Evolutionary conservation across 768 basidiomycete genomes (phyloP).

Genomic region (Cystobasidiopsis lactophilus): DNA sequence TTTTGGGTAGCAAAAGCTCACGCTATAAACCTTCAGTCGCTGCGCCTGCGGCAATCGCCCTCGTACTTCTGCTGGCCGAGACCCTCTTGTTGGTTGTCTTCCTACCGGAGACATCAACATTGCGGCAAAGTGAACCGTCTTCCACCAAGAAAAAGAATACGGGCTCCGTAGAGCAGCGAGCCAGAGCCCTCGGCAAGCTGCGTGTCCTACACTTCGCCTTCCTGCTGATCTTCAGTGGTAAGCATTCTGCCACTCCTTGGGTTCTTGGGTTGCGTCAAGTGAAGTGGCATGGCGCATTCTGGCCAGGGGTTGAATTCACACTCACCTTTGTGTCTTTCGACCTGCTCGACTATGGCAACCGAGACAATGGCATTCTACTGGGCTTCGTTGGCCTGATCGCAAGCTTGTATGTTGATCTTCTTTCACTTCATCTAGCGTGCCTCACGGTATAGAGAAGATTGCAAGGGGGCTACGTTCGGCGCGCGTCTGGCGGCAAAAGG

Average conservation of each 20-base stretch:
- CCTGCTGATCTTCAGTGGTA: constrained; percentile 59
- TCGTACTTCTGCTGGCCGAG: constrained; percentile 54
- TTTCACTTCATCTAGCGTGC: too few species aligned
- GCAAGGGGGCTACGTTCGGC: constrained; percentile 61
- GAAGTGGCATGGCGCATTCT: too few species aligned
- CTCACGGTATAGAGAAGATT: too few species aligned
- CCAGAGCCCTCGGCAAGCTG: constrained; percentile 38
- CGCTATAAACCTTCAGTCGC: too few species aligned
- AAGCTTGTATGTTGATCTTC: too few species aligned
- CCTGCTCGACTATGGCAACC: constrained; percentile 31
- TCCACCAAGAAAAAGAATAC: too few species aligned
- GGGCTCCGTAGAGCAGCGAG: too few species aligned
- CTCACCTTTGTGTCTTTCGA: constrained; percentile 86
- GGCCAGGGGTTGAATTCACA: constrained; percentile 94
- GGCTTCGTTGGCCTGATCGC: constrained; percentile 74
- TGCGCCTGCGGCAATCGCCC: constrained; percentile 60
- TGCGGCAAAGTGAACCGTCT: too few species aligned
- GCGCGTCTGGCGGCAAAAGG: constrained; percentile 39
- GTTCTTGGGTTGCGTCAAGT: too few species aligned
- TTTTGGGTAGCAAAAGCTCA: too few species aligned
- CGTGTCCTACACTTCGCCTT: constrained; percentile 58
- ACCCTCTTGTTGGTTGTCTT: constrained; percentile 50
- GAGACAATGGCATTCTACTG: constrained; percentile 61
- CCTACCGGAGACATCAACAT: constrained; percentile 68
- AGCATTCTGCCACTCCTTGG: too few species aligned